Base-by-base conservation (phyloP, 2,329 filamentous ascomycete genomes). In the Fusarium sp. region DNA sequence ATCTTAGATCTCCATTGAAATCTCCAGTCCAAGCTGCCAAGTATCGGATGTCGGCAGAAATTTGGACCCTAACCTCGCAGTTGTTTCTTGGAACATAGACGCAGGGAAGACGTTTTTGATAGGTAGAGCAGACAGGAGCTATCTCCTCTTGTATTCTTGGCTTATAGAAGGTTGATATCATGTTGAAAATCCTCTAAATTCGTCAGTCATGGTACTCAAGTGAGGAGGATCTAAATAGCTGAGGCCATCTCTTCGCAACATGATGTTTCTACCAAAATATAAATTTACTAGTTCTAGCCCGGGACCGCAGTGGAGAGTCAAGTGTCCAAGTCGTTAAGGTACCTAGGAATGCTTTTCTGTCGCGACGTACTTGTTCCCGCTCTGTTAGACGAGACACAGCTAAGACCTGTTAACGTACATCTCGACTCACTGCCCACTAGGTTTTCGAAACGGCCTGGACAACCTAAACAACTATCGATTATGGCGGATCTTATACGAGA, bases 391-490 rank as follows among this genome's bases (percentile, higher is more conserved):
- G 33, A 44, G 23, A 44, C 44, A 44, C 65, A 45, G 67, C 30
- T 49, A 76, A 75, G 75, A 9, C 71, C 81, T n/a, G 53, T 78
- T 54, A 81, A 82, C 32, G 77, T 82, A 14, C 79, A 82, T 52
- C 71, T 82, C 10, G 78, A 82, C 60, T 80, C 77, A 2, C 72
- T 78, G 7, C 55, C 70, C 0, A 60, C 75, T 20, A 39, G 66
- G 7, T 74, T 74, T 4, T 78, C 72, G n/a, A 62, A 51, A 6
- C 75, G 79, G 6, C 76, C 75, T 0, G 53, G 56, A 2, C 78
- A 80, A 54, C 37, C 75, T 0, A 52, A 56, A 2, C 78, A 80
- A 54, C 39, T 80, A 2, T 65, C 70, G 1, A 73, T 76, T 15
- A 62, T 72, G 3, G 66, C 74, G 0, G 56, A 55, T 6, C 61